Conservation (phyloP, 768 basidiomycete species). For the Phanerodontia chrysosporium region DNA sequence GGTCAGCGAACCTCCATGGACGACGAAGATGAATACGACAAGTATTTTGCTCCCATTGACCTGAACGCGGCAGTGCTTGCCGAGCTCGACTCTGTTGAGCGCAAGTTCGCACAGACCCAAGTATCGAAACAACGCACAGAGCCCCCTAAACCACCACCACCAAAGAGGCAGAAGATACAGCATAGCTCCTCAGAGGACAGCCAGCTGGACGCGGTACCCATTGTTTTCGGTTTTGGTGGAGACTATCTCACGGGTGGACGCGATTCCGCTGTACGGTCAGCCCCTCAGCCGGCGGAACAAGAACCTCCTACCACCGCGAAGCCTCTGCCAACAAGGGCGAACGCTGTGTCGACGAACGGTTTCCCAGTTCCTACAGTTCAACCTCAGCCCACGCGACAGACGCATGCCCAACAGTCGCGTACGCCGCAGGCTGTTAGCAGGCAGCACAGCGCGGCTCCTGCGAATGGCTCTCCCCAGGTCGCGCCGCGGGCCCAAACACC, state of each 20-base stretch:
- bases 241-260: slow-evolving; percentile 4
- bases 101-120: slow-evolving; percentile 25
- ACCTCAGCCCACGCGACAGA: neutral
- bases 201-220: slow-evolving; percentile 31
- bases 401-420: neutral
- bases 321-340: neutral
- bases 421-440: neutral
- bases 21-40: slow-evolving; percentile 45
- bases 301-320: neutral
- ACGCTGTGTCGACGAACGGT: neutral
- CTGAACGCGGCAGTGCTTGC: slow-evolving; percentile 62
- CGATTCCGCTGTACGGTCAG: neutral
- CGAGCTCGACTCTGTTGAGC: slow-evolving; percentile 56
- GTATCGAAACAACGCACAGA: slow-evolving; percentile 4
- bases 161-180: slow-evolving; percentile 55
- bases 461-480: neutral
- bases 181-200: slow-evolving; percentile 22
- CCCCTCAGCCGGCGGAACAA: neutral
- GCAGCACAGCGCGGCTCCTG: neutral
- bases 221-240: neutral
- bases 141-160: slow-evolving; percentile 32
- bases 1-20: slow-evolving; percentile 36
- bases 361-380: neutral
- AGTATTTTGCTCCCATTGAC: slow-evolving; percentile 61
- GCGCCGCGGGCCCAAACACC: neutral